Conservation (phyloP, 352 stramenopile species). For the Phytophthora megakarya region DNA sequence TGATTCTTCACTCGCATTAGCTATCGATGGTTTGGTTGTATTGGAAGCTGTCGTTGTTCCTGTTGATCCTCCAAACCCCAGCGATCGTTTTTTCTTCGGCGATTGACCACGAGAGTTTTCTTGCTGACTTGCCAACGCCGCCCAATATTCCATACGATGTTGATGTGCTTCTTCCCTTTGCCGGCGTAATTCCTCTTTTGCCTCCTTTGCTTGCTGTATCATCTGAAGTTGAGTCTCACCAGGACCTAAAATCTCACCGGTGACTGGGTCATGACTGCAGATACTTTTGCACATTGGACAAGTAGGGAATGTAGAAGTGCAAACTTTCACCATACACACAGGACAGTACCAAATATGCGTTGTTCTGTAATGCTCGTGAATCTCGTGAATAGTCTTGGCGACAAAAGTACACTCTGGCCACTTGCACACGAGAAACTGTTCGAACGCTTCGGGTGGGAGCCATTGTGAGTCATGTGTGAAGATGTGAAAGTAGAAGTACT, state of each 20-base stretch:
- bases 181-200: constrained; percentile 44
- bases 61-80: constrained; percentile 40
- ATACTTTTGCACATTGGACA: constrained; percentile 69
- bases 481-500: constrained; percentile 88
- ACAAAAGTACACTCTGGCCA: constrained; percentile 66
- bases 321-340: constrained; percentile 73
- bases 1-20: constrained; percentile 4
- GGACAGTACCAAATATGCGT: constrained; percentile 79
- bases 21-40: background rate
- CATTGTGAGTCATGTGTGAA: constrained; percentile 84
- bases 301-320: constrained; percentile 63
- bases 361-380: constrained; percentile 75
- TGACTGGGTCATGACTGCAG: constrained; percentile 60
- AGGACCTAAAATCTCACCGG: constrained; percentile 62
- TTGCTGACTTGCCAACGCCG: constrained; percentile 45
- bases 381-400: constrained; percentile 63
- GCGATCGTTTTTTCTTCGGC: constrained; percentile 37
- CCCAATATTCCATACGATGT: constrained; percentile 72
- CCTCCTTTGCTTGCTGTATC: constrained; percentile 49
- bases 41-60: background rate
- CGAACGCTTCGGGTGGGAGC: constrained; percentile 65
- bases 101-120: constrained; percentile 24
- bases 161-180: constrained; percentile 67
- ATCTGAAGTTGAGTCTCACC: constrained; percentile 60
- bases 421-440: constrained; percentile 64